These are phyloP conservation scores for Lenwebbia sp. DNA, from an alignment of 345 rosid species.

Conservation along the genomic window DNA sequence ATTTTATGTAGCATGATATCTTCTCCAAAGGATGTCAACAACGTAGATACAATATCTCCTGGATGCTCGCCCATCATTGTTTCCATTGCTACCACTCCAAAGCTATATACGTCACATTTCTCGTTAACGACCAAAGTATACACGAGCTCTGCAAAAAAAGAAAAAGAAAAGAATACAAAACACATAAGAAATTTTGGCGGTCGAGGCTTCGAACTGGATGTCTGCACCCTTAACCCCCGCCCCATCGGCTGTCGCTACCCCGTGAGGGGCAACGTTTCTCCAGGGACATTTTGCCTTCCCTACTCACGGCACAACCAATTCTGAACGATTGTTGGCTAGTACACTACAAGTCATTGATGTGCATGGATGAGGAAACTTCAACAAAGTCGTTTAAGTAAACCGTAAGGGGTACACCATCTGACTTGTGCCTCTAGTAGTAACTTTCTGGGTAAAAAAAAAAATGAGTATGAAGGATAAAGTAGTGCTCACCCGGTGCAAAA, in stretches of 20 bases:
- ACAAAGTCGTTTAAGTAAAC: too few species aligned
- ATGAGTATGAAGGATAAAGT: too few species aligned
- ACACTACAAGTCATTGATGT: too few species aligned
- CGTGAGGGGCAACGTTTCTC: background rate
- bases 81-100: constrained; percentile 15
- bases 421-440: background rate
- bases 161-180: too few species aligned
- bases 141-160: constrained; percentile 6
- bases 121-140: constrained; percentile 7
- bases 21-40: background rate
- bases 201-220: too few species aligned
- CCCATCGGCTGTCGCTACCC: too few species aligned
- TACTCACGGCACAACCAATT: background rate
- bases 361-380: background rate
- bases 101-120: constrained; percentile 16
- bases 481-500: too few species aligned
- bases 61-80: constrained; percentile 13
- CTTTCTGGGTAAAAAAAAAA: background rate
- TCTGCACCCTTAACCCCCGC: too few species aligned
- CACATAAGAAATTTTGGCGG: too few species aligned
- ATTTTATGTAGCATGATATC: background rate
- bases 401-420: background rate
- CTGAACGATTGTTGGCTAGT: background rate
- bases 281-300: background rate
- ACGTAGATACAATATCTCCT: background rate